Evolutionary conservation across 208 protist species (phyloP).

Genomic region (Acanthamoeba lenticulata): DNA sequence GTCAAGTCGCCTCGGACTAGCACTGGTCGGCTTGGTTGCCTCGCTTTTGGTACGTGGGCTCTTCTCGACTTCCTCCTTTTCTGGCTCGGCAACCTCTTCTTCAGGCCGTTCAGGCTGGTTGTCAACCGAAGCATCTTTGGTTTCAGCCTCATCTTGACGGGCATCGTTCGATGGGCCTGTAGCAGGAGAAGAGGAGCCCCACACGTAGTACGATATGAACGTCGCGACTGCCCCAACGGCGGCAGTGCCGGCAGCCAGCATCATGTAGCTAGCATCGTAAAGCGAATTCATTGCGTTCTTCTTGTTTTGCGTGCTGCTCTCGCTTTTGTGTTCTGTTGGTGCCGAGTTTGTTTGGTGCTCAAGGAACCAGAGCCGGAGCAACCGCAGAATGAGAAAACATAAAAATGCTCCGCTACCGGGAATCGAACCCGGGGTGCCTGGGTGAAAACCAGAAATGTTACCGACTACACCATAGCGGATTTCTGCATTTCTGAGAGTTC

Average conservation of each 20-base stretch:
- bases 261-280: background rate
- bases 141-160: background rate
- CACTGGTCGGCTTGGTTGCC: background rate
- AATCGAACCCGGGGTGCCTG: conserved; percentile 72
- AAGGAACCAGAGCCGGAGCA: no score
- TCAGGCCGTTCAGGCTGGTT: no score
- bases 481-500: no score
- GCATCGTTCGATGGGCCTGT: background rate
- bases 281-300: background rate
- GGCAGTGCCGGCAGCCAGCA: background rate
- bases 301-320: no score
- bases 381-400: background rate
- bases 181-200: background rate
- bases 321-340: no score
- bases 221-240: background rate
- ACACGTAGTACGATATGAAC: background rate
- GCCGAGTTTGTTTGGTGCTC: no score
- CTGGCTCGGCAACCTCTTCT: background rate
- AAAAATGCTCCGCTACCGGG: conserved; percentile 59
- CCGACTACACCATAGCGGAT: conserved; percentile 72
- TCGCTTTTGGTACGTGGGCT: background rate
- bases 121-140: background rate
- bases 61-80: background rate
- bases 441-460: conserved; percentile 75
- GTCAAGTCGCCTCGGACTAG: background rate